Base-by-base conservation (phyloP, 2,329 filamentous ascomycete genomes). In the Sporothrix inflata region DNA sequence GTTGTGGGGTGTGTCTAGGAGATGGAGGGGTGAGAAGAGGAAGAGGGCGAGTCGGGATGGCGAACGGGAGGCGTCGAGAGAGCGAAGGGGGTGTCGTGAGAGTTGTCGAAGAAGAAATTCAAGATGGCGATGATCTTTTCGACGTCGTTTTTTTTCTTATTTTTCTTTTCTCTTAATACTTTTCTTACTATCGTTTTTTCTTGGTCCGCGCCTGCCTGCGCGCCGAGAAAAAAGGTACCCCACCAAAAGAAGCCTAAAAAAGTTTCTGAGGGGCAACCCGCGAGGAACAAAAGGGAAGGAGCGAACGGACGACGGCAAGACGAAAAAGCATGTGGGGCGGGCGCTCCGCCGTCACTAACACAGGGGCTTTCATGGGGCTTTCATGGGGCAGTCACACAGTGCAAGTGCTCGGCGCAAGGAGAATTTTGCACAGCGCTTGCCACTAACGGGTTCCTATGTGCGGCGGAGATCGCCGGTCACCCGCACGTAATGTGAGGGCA, bases 221-320 rank as follows among this genome's bases (percentile, higher is more conserved):
- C 65, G 65, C 65, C 45, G 16, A 53, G 30, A 7, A 34, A 51
- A 14, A 40, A 67, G 19, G 19, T 7, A 38, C 42, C 65, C 65
- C 65, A 67, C 65, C 45, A 51, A 49, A 49, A 49, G 45, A 49
- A 67, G 42, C 65, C 45, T 51, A 67, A 51, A 51, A 57, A 53
- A 16, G 19, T 67, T 65, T 67, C 19, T 21, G 65, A 67, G 65
- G 65, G 65, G 45, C 63, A 67, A 49, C 63, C 63, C 63, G 61
- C 40, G 57, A 61, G 27, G 21, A 49, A 49, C 21, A 66, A 67
- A 34, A n/a, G 27, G 63, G 45, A 51, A 67, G 45, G 65, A 38
- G 65, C 63, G 45, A 67, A 65, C n/a, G 60, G 60, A 49, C 16
- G 30, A 34, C 30, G 30, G 30, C 3, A 34, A 34, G 53, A 57